phyloP scores from a whole-genome alignment of 305 asterid genomes.

The Solanum hybrid region DNA sequence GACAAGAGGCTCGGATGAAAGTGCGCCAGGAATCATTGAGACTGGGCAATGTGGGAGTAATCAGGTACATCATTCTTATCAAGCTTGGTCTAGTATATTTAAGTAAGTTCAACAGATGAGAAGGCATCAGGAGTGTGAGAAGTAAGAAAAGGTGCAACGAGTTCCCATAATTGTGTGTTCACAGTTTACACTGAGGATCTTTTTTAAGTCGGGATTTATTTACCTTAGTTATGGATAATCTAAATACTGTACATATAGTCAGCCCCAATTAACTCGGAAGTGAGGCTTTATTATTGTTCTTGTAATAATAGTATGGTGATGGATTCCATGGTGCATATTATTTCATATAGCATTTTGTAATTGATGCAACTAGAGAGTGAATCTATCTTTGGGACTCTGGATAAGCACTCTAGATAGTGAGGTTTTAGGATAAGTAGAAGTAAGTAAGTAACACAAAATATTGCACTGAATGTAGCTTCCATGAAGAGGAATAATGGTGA shows the following conservation, averaged over 20 bases:
- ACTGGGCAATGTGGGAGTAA: constrained; percentile 88
- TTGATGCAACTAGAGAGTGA: background rate
- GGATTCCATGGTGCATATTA: background rate
- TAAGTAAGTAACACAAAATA: background rate
- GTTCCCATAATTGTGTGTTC: background rate
- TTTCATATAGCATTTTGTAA: background rate
- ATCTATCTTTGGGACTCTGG: background rate
- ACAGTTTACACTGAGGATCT: background rate
- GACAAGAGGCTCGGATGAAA: constrained; percentile 93
- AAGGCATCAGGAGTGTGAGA: background rate
- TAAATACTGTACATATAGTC: background rate
- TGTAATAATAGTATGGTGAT: background rate
- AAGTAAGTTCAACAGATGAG: background rate
- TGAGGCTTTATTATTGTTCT: background rate
- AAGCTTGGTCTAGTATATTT: background rate
- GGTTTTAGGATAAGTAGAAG: background rate
- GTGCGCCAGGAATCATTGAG: constrained; percentile 90
- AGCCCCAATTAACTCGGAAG: background rate
- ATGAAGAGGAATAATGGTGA: background rate
- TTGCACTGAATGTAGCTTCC: background rate
- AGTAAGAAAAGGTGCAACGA: background rate
- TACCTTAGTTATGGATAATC: background rate
- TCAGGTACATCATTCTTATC: constrained; percentile 42
- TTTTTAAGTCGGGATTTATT: background rate
- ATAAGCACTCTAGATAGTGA: background rate